Base-by-base conservation (phyloP, 768 basidiomycete genomes). In the Russula earlei region DNA sequence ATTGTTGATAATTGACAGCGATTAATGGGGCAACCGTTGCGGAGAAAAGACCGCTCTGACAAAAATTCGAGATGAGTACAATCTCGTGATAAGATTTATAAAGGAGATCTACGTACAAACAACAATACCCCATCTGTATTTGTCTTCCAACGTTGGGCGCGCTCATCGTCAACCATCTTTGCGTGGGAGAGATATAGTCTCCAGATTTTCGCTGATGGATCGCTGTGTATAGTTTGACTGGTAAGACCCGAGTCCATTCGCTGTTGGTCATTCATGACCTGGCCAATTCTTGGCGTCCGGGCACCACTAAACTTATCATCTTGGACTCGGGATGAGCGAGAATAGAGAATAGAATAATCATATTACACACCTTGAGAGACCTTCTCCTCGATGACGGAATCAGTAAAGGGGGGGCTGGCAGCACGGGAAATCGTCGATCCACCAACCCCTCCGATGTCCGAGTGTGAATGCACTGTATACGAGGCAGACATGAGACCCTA, bases 11-110 rank as follows among this genome's bases (percentile, higher is more conserved):
- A 20, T 62, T 58, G 49, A 59, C 53, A 17, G 64, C 37, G 41
- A 62, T 49, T 25, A 66, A 64, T 4, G 59, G 33, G 3, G 65
- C 64, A 17, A 64, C 45, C n/a, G 57, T 56, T 0, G 62, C 64
- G n/a, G 62, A 63, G 58, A 66, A 65, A 17, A 66, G 56, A 52
- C 65, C 65, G 0, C 65, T 62, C 65, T 66, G 24, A 15, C 5
- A n/a, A n/a, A 7, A 44, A 14, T 4, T 22, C 29, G n/a, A 27
- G 36, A 7, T 37, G 27, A 51, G 48, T 17, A 45, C 8, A 19
- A 10, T 7, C 4, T 8, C 20, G 22, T 5, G 33, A 7, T 3
- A 15, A 5, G 3, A n/a, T n/a, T n/a, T n/a, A n/a, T n/a, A n/a
- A 37, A 27, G 22, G n/a, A n/a, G 20, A 12, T n/a, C 20, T 20